These are phyloP conservation scores for Solanum phureja DNA, from an alignment of 257 asterid species.

Conservation along the genomic window DNA sequence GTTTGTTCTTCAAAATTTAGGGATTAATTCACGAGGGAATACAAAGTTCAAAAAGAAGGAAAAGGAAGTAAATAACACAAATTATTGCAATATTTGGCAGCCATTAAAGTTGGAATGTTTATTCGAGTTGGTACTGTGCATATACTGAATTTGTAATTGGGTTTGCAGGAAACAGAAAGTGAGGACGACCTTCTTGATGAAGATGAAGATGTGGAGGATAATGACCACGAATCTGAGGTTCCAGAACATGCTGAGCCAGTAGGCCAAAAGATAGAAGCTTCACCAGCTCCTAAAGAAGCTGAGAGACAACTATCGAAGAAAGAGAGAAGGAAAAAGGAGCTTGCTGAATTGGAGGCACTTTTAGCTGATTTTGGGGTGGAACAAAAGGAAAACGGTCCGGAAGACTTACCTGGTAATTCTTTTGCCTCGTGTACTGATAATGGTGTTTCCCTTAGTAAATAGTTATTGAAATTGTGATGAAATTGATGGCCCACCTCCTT, in stretches of 20 bases:
- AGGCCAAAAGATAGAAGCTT: background rate
- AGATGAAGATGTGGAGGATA: constrained; percentile 63
- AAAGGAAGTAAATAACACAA: background rate
- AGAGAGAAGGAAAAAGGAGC: constrained; percentile 87
- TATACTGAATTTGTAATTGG: background rate
- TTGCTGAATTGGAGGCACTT: constrained; percentile 93
- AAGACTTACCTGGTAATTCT: constrained; percentile 46
- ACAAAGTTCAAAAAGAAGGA: background rate
- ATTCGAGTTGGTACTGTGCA: background rate
- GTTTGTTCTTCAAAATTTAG: background rate
- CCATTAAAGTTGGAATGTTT: background rate
- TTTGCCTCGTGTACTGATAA: background rate
- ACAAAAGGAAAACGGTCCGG: constrained; percentile 29
- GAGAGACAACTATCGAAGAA: constrained; percentile 94
- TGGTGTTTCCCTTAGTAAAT: background rate
- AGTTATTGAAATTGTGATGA: background rate
- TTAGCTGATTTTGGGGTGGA: constrained; percentile 75
- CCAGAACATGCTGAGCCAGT: constrained; percentile 38
- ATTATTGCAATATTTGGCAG: background rate
- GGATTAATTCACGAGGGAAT: background rate
- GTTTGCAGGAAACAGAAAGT: constrained; percentile 33
- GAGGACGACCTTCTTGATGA: constrained; percentile 37
- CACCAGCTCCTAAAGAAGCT: constrained; percentile 53
- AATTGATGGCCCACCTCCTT: background rate
- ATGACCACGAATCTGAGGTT: constrained; percentile 58